phyloP scores from a whole-genome alignment of 2,329 filamentous ascomycete species.

The Diaporthe sp. region DNA sequence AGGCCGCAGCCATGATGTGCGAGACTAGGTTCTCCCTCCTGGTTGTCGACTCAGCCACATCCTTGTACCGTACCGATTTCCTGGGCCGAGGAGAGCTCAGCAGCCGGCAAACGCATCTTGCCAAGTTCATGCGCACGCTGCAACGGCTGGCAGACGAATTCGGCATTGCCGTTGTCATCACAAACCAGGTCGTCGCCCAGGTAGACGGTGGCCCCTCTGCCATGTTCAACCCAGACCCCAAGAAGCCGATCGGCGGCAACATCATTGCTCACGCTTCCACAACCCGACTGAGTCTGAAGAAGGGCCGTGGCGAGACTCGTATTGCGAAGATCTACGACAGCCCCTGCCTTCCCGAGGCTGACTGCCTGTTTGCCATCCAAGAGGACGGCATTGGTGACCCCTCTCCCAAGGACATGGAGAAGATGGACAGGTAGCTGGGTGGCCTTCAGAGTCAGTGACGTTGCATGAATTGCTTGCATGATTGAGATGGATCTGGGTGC shows the following conservation, averaged over 20 bases:
- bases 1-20: conserved; percentile 99
- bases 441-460: conserved; percentile 41
- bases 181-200: conserved; percentile 98
- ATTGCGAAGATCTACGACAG: conserved; percentile 99
- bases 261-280: conserved; percentile 99
- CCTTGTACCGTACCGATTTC: conserved; percentile 96
- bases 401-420: conserved; percentile 94
- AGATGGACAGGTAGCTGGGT: conserved; percentile 59
- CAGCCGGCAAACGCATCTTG: conserved; percentile 89
- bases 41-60: conserved; percentile 95
- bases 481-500: background rate
- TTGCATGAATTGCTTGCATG: conserved; percentile 5
- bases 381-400: conserved; percentile 98
- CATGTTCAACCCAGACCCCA: conserved; percentile 98
- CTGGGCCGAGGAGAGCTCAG: conserved; percentile 96
- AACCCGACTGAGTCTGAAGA: conserved; percentile 93
- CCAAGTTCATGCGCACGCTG: conserved; percentile 88
- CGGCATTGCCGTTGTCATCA: conserved; percentile 97
- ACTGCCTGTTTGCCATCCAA: conserved; percentile 96
- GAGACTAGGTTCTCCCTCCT: conserved; percentile 97
- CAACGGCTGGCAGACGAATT: conserved; percentile 87
- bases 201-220: conserved; percentile 95
- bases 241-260: conserved; percentile 98
- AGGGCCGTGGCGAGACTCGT: conserved; percentile 93
- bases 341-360: conserved; percentile 94